phyloP scores from a whole-genome alignment of 352 stramenopile genomes.

The Hyphochytrium catenoides region DNA sequence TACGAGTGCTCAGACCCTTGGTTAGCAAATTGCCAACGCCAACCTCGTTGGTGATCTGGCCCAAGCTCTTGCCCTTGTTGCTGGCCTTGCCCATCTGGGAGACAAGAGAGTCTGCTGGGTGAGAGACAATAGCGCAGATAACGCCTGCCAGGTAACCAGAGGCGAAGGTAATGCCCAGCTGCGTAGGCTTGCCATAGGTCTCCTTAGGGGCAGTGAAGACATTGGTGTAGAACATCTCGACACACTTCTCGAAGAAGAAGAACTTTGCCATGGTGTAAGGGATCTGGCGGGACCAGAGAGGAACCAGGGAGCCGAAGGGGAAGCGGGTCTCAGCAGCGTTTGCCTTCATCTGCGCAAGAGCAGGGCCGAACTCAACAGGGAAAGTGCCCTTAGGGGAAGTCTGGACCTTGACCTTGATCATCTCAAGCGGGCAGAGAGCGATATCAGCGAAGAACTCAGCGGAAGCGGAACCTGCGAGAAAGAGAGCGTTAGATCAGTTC shows the following conservation, averaged over 20 bases:
- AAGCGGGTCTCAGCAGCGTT: constrained; percentile 66
- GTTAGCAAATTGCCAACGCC: constrained; percentile 46
- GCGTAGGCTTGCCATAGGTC: constrained; percentile 70
- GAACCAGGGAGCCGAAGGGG: constrained; percentile 69
- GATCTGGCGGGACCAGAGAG: constrained; percentile 72
- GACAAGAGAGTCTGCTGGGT: constrained; percentile 95
- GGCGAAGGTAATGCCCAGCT: constrained; percentile 87
- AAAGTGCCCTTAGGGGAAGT: constrained; percentile 65
- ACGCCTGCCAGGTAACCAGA: constrained; percentile 97
- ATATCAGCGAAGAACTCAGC: constrained; percentile 82
- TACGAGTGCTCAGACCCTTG: constrained; percentile 71
- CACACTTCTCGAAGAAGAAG: constrained; percentile 82
- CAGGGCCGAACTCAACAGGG: constrained; percentile 55
- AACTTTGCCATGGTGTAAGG: constrained; percentile 99
- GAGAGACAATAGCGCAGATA: constrained; percentile 94
- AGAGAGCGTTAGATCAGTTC: too few relatives aligned
- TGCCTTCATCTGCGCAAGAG: constrained; percentile 58
- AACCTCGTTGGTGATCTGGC: constrained; percentile 53
- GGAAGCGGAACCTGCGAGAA: constrained; percentile 63
- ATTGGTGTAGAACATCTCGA: constrained; percentile 60
- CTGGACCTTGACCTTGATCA: constrained; percentile 84
- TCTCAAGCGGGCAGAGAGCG: constrained; percentile 78
- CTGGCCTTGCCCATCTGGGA: constrained; percentile 82
- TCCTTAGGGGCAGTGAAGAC: constrained; percentile 71
- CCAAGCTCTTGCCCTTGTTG: constrained; percentile 71